Base-by-base conservation (phyloP, 495 filamentous ascomycete species). In the Apodospora peruviana region DNA sequence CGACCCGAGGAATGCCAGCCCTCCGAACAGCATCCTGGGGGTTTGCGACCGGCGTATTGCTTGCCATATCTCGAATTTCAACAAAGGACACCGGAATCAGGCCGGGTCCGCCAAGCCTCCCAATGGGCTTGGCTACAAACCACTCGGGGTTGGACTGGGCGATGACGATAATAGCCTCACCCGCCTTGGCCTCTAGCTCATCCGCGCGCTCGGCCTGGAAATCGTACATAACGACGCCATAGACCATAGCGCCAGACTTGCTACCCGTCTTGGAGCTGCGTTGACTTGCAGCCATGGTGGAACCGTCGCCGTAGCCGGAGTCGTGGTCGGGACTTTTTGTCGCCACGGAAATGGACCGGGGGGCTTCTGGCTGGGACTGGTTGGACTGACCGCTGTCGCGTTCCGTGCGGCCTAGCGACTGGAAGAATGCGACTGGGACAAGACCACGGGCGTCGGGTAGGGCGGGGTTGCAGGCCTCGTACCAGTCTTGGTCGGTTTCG, bases 101-200 rank as follows among this genome's bases (percentile, higher is more conserved):
- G 24, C 93, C 93, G 1, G 93, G 93, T 10, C 93, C 93, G 19
- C 93, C 93, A 18, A 97, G 76, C 55, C 94, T 78, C 45, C 91
- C 90, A 60, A 97, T 98, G 5, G 93, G 94, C 69, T 98, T 98
- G 14, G 94, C 94, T 57, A 98, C 93, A 59, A 96, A 98, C 93
- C 93, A 98, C 65, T 98, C 93, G 29, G 91, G 90, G 58, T 97
- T 96, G n/a, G 93, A 97, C 67, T 96, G 93, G 34, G 93, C 93
- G 62, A 97, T 97, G 22, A 97, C 90, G 48, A 98, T 96, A 59
- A 98, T 96, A 29, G 89, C 87, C 66, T 98, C 93, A 47, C 93
- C 94, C 40, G 85, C 82, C 65, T 93, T 94, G 21, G 94, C 94
- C 53, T 96, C 91, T 53, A 98, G 68, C 67, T 98, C 93, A 56